These are phyloP conservation scores for Salvia miltiorrhiza DNA, from an alignment of 257 asterid species.

Conservation along the genomic window DNA sequence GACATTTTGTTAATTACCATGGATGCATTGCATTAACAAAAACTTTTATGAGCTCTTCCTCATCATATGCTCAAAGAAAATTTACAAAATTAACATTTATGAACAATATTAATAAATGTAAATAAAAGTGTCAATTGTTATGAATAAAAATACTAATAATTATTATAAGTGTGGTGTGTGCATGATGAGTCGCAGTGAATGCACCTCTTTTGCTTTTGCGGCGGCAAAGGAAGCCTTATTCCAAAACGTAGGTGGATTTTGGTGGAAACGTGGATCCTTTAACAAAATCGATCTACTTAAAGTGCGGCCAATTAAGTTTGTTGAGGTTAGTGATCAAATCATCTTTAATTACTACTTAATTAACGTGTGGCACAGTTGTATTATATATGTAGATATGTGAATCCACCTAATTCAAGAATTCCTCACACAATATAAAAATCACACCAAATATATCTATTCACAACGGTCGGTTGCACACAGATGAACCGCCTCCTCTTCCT, in stretches of 20 bases:
- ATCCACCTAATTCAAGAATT: slow-evolving; percentile 34
- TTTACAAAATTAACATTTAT: too few species aligned
- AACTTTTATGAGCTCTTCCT: too few species aligned
- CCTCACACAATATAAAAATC: slow-evolving; percentile 17
- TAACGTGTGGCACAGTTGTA: slow-evolving; percentile 43
- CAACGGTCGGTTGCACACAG: slow-evolving; percentile 40
- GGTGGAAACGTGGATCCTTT: slow-evolving; percentile 32
- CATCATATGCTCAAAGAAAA: too few species aligned
- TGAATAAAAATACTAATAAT: too few species aligned
- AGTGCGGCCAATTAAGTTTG: slow-evolving; percentile 23
- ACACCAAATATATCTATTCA: slow-evolving; percentile 14
- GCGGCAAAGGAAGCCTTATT: not conserved
- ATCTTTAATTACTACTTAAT: slow-evolving; percentile 25
- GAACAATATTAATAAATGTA: too few species aligned
- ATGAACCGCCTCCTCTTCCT: slow-evolving; percentile 30
- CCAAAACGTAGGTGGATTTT: slow-evolving; percentile 17
- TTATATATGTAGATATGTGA: slow-evolving; percentile 22
- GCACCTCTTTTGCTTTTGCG: too few species aligned
- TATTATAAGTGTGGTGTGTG: too few species aligned
- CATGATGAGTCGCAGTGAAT: too few species aligned
- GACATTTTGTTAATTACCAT: too few species aligned
- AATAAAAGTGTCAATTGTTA: too few species aligned
- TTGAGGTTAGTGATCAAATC: slow-evolving; percentile 50
- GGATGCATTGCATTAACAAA: too few species aligned
- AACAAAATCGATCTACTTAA: not conserved